Evolutionary conservation across 2,329 filamentous ascomycete genomes (phyloP).

Genomic region (Talaromyces sp.): DNA sequence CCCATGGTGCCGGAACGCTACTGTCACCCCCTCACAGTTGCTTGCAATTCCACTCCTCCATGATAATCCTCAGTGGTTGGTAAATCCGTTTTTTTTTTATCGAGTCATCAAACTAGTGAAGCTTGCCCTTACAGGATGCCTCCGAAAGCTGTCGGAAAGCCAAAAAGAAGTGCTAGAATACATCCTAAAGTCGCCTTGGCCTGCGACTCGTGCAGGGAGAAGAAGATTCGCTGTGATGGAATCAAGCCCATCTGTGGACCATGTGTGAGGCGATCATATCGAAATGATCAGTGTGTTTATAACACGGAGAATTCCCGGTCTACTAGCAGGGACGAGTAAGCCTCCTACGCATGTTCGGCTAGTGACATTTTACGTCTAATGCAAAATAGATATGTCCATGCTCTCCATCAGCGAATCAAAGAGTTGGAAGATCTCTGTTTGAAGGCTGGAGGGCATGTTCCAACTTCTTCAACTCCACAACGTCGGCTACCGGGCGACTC

Average conservation of each 20-base stretch:
- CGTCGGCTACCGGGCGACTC: neutral
- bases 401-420: slow-evolving; percentile 21
- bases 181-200: slow-evolving; percentile 36
- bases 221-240: slow-evolving; percentile 40
- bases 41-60: no score
- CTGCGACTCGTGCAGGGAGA: slow-evolving; percentile 38
- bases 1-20: no score
- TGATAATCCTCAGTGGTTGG: no score
- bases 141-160: no score
- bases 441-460: slow-evolving; percentile 17
- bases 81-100: no score
- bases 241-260: slow-evolving; percentile 41
- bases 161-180: no score
- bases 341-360: no score
- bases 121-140: no score
- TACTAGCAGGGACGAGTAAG: slow-evolving; percentile 29
- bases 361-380: no score
- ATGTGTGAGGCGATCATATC: slow-evolving; percentile 30
- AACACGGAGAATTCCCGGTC: slow-evolving; percentile 31
- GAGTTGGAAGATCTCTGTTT: slow-evolving; percentile 21
- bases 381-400: slow-evolving; percentile 14
- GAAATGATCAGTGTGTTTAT: slow-evolving; percentile 34
- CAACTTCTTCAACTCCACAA: no score
- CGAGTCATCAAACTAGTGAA: no score
- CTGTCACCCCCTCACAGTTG: no score